phyloP scores from a whole-genome alignment of 139 green algal genomes.

The Micractinium conductrix region DNA sequence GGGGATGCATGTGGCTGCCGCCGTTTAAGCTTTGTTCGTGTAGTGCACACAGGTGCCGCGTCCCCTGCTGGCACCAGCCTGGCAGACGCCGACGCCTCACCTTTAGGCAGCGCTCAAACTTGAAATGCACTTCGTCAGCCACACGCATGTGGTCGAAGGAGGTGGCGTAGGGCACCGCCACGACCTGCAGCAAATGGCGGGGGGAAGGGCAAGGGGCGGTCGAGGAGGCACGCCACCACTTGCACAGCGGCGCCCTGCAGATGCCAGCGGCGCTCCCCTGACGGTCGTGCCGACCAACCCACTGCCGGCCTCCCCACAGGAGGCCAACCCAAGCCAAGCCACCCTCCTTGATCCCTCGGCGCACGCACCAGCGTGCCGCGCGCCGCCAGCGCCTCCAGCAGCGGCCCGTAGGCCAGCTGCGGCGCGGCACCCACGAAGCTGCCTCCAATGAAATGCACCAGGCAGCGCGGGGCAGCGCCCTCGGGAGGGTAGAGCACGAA shows the following conservation, averaged over 20 bases:
- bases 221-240: too few relatives aligned
- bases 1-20: too few relatives aligned
- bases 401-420: constrained; percentile 79
- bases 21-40: too few relatives aligned
- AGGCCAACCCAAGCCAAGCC: too few relatives aligned
- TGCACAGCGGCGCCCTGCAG: not conserved
- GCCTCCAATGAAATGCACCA: constrained; percentile 92
- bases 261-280: not conserved
- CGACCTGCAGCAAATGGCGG: constrained; percentile 52
- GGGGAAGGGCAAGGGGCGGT: too few relatives aligned
- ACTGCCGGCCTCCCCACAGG: too few relatives aligned
- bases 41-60: too few relatives aligned
- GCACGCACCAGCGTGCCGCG: constrained; percentile 68
- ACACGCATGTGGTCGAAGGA: constrained; percentile 91
- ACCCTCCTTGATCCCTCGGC: not conserved
- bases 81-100: too few relatives aligned
- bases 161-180: constrained; percentile 83
- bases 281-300: too few relatives aligned
- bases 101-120: constrained; percentile 78
- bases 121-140: constrained; percentile 89
- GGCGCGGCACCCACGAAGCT: constrained; percentile 93
- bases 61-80: too few relatives aligned
- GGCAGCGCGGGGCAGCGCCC: not conserved
- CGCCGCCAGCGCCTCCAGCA: constrained; percentile 83
- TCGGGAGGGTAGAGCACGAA: constrained; percentile 67